Evolutionary conservation across 345 rosid species (phyloP).

Genomic region (Cardamine resedifolia): DNA sequence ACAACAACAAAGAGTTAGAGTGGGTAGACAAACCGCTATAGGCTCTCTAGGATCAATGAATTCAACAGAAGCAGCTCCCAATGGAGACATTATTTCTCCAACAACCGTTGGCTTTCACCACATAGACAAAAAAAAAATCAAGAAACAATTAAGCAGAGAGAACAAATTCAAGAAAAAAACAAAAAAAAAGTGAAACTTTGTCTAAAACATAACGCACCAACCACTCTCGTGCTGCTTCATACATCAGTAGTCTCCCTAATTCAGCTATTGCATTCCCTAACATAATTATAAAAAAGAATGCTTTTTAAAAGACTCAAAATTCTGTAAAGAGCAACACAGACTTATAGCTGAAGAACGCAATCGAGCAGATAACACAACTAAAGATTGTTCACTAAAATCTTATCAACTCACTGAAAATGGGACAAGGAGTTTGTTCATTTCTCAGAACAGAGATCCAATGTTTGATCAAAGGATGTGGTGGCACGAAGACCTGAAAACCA

Average conservation of each 20-base stretch:
- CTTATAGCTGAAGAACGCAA: neutral
- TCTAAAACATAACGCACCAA: slow-evolving; percentile 49
- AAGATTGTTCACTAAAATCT: neutral
- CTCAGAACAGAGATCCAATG: slow-evolving; percentile 90
- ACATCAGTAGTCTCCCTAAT: slow-evolving; percentile 80
- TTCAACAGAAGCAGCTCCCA: slow-evolving; percentile 90
- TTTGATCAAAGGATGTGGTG: slow-evolving; percentile 91
- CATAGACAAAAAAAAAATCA: neutral
- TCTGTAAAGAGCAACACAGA: neutral
- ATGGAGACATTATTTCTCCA: slow-evolving; percentile 89
- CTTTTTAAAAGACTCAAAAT: neutral
- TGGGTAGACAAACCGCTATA: slow-evolving; percentile 59
- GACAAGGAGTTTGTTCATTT: slow-evolving; percentile 80
- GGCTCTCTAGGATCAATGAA: slow-evolving; percentile 95
- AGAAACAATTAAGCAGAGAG: slow-evolving; percentile 8
- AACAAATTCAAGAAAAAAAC: neutral
- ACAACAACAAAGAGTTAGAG: neutral
- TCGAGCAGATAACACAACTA: neutral
- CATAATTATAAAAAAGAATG: neutral
- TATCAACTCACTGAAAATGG: slow-evolving; percentile 67
- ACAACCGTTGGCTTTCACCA: slow-evolving; percentile 69
- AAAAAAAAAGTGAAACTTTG: slow-evolving; percentile 6
- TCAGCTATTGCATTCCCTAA: slow-evolving; percentile 89
- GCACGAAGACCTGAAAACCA: slow-evolving; percentile 69
- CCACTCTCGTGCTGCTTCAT: slow-evolving; percentile 96